Conservation (phyloP, 768 basidiomycete species). For the Tricholoma flavovirens region DNA sequence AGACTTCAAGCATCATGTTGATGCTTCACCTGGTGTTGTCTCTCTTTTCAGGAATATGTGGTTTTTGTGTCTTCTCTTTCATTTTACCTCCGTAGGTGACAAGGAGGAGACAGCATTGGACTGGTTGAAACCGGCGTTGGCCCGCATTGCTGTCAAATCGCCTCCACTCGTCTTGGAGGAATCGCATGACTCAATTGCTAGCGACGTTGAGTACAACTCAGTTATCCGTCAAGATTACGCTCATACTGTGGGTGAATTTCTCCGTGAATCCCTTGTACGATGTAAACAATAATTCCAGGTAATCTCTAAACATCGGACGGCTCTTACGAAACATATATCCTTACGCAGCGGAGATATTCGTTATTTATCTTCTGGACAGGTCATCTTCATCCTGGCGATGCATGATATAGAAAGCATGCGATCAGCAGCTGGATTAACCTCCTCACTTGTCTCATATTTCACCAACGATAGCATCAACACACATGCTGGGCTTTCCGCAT, state of each 20-base stretch:
- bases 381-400: constrained; percentile 79
- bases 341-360: constrained; percentile 64
- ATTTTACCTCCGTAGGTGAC: constrained; percentile 57
- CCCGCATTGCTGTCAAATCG: constrained; percentile 79
- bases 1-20: constrained; percentile 56
- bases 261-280: background rate
- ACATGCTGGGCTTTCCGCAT: constrained; percentile 56
- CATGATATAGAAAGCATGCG: constrained; percentile 88
- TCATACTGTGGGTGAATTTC: constrained; percentile 47
- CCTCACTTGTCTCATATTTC: constrained; percentile 83
- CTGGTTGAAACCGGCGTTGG: constrained; percentile 73
- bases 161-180: constrained; percentile 81
- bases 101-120: constrained; percentile 62
- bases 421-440: constrained; percentile 71
- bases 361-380: constrained; percentile 72
- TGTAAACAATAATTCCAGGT: constrained; percentile 41
- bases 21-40: constrained; percentile 54
- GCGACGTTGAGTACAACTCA: constrained; percentile 90
- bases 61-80: constrained; percentile 87
- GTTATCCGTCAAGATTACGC: constrained; percentile 84
- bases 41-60: constrained; percentile 88
- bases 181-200: constrained; percentile 74
- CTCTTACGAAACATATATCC: constrained; percentile 61
- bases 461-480: constrained; percentile 80
- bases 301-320: constrained; percentile 57